Conservation (phyloP, 768 basidiomycete genomes). For the Mycena rebaudengoi region DNA sequence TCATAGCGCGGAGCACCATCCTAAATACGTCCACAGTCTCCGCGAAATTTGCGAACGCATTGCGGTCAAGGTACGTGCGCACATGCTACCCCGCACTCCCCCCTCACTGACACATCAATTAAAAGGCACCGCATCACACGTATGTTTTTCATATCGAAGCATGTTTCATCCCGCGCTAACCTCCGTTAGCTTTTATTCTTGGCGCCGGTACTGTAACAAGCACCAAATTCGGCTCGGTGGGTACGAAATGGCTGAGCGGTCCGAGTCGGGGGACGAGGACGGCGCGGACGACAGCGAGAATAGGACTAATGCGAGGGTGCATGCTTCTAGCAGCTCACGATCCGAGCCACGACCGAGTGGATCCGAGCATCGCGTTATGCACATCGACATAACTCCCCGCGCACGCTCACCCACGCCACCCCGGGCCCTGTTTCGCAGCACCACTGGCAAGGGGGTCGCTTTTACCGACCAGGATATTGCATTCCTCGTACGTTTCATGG, state of each 20-base stretch:
- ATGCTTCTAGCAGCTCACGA: constrained; percentile 3
- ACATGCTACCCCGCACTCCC: background rate
- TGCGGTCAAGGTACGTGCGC: constrained; percentile 73
- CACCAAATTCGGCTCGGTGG: constrained; percentile 91
- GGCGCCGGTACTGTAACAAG: constrained; percentile 92
- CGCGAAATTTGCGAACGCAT: constrained; percentile 90
- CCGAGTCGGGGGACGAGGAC: constrained; percentile 48
- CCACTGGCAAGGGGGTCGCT: constrained; percentile 90
- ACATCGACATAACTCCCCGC: constrained; percentile 44
- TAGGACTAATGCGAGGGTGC: constrained; percentile 15
- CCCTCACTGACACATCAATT: constrained; percentile 18
- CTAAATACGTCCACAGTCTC: constrained; percentile 46
- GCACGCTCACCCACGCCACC: constrained; percentile 85
- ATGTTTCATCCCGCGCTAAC: too few species aligned
- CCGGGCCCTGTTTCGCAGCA: constrained; percentile 79
- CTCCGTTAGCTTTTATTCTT: constrained; percentile 78
- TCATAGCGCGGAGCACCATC: background rate
- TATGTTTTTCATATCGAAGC: too few species aligned
- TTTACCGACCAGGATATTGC: constrained; percentile 86
- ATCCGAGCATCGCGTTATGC: constrained; percentile 36
- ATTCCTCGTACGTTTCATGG: constrained; percentile 80
- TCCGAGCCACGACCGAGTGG: constrained; percentile 20
- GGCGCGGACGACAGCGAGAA: constrained; percentile 55
- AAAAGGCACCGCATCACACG: constrained; percentile 95
- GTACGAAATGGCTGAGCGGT: constrained; percentile 75